These are phyloP conservation scores for Colletotrichum sp. DNA, from an alignment of 2,329 filamentous ascomycete species.

Conservation along the genomic window DNA sequence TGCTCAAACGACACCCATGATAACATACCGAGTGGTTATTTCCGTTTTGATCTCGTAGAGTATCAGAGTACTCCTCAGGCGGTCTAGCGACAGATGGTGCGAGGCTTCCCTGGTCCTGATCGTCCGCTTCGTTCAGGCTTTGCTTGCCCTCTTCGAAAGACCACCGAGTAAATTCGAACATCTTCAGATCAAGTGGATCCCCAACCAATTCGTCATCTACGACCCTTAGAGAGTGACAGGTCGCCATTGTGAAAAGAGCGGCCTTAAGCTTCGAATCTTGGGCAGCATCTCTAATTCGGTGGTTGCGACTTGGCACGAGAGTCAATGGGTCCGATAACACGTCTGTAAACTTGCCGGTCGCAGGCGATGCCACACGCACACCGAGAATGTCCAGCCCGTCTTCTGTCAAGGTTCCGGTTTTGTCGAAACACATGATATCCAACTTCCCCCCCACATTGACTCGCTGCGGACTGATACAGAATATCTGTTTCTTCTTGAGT, in stretches of 20 bases:
- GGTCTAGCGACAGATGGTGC: slow-evolving; percentile 90
- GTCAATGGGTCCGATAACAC: slow-evolving; percentile 70
- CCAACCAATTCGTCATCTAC: slow-evolving; percentile 90
- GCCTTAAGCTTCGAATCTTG: slow-evolving; percentile 47
- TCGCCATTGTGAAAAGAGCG: slow-evolving; percentile 93
- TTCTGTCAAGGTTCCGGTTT: slow-evolving; percentile 97
- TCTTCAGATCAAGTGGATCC: slow-evolving; percentile 94
- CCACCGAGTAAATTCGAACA: slow-evolving; percentile 98
- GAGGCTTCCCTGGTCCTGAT: slow-evolving; percentile 77
- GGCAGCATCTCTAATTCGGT: not conserved
- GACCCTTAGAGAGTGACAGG: slow-evolving; percentile 87
- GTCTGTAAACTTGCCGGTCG: slow-evolving; percentile 71
- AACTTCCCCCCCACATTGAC: slow-evolving; percentile 97
- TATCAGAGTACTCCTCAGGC: slow-evolving; percentile 53
- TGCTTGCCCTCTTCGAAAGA: slow-evolving; percentile 87
- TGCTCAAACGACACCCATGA: not conserved
- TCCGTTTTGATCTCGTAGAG: slow-evolving; percentile 26
- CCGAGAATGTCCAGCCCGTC: slow-evolving; percentile 95
- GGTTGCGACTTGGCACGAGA: slow-evolving; percentile 53
- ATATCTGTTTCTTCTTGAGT: slow-evolving; percentile 88
- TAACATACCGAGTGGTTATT: slow-evolving; percentile 32
- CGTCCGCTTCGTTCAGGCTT: slow-evolving; percentile 65
- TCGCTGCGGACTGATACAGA: slow-evolving; percentile 96
- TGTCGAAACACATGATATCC: slow-evolving; percentile 97
- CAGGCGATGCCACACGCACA: slow-evolving; percentile 75